Evolutionary conservation across 2,329 filamentous ascomycete species (phyloP).

Genomic region (Trichophaea hybrida): DNA sequence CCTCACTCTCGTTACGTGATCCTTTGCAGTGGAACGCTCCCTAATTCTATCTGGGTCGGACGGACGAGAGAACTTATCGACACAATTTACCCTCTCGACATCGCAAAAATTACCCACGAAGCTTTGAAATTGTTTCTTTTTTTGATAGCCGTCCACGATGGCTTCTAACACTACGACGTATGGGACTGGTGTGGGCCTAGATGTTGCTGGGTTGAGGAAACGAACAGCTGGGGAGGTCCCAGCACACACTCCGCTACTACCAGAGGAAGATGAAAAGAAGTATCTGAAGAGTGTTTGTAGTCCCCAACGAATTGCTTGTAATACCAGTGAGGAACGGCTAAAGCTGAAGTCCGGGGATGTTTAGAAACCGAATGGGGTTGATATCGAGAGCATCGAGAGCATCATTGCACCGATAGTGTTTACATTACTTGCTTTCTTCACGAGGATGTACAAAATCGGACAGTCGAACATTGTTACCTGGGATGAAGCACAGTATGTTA

Average conservation of each 20-base stretch:
- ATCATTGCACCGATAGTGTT: constrained; percentile 48
- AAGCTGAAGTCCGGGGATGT: constrained; percentile 1
- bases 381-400: constrained; percentile 50
- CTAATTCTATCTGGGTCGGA: background rate
- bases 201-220: constrained; percentile 14
- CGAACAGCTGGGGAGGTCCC: constrained; percentile 13
- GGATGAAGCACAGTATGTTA: constrained; percentile 48
- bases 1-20: constrained; percentile 9
- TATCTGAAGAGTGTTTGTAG: constrained; percentile 12
- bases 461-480: constrained; percentile 52
- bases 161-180: constrained; percentile 9
- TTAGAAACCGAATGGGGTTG: constrained; percentile 24
- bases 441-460: constrained; percentile 55
- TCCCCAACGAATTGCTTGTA: background rate
- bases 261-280: constrained; percentile 15
- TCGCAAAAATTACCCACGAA: background rate
- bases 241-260: constrained; percentile 8
- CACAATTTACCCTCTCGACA: background rate
- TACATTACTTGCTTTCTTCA: constrained; percentile 49
- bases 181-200: constrained; percentile 20
- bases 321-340: background rate
- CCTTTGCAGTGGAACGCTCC: background rate
- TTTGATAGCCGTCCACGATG: constrained; percentile 1
- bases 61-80: background rate
- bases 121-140: background rate